Conservation (phyloP, 805 yeast genomes). For the Torulaspora franciscae region DNA sequence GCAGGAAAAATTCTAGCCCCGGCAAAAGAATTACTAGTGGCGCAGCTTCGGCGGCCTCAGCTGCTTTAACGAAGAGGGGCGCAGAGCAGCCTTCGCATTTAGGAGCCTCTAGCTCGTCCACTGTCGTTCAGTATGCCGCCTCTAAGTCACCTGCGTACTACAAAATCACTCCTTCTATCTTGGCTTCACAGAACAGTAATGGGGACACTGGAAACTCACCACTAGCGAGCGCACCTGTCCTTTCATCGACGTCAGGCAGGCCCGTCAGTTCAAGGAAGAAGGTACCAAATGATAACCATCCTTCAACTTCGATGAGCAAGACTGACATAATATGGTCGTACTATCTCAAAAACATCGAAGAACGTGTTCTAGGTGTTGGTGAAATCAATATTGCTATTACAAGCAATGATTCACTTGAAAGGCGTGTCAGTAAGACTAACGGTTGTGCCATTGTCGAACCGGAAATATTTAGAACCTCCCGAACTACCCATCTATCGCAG, state of each 20-base stretch:
- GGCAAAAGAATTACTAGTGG: constrained; percentile 18
- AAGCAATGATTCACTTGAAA: constrained; percentile 49
- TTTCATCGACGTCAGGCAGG: constrained; percentile 3
- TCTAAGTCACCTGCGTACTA: neutral
- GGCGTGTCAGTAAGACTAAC: constrained; percentile 39
- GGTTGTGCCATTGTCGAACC: constrained; percentile 50
- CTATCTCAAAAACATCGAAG: constrained; percentile 51
- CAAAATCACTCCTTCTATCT: neutral
- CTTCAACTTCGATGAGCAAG: constrained; percentile 45
- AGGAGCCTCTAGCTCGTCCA: constrained; percentile 6
- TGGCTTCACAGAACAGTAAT: constrained; percentile 1
- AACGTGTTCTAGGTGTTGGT: constrained; percentile 55
- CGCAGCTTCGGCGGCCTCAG: constrained; percentile 26
- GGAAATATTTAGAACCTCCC: constrained; percentile 24
- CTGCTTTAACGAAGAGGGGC: constrained; percentile 19
- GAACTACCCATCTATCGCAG: constrained; percentile 41
- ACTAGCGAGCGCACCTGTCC: constrained; percentile 4
- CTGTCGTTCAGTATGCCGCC: neutral
- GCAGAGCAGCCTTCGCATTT: constrained; percentile 6
- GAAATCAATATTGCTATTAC: constrained; percentile 45
- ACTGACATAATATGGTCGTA: constrained; percentile 57
- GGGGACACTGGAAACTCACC: constrained; percentile 1
- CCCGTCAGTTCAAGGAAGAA: neutral
- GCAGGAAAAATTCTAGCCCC: constrained; percentile 16
- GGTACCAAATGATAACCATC: neutral